These are phyloP conservation scores for Thalia dealbata DNA, from an alignment of 176 grass and related monocot genomes.

Conservation along the genomic window DNA sequence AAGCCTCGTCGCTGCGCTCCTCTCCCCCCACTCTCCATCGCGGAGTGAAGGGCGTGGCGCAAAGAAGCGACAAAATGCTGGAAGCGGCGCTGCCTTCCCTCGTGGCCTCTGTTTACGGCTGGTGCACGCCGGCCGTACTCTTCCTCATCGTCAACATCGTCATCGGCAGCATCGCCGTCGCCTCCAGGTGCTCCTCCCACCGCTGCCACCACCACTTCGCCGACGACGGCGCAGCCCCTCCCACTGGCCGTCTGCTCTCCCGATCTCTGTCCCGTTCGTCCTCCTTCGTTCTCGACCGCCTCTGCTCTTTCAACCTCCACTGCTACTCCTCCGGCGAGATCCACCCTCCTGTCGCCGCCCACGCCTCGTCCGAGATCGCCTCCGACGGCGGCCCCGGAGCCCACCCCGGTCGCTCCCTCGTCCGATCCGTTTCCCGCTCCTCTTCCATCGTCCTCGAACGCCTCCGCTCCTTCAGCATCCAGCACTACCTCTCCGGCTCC, in stretches of 20 bases:
- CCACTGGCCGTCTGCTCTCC: neutral
- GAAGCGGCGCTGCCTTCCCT: slow-evolving; percentile 43
- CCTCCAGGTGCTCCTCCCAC: slow-evolving; percentile 37
- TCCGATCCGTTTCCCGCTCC: slow-evolving; percentile 35
- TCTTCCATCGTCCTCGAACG: slow-evolving; percentile 67
- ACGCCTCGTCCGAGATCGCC: too few relatives aligned
- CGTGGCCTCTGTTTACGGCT: slow-evolving; percentile 47
- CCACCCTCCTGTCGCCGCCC: neutral
- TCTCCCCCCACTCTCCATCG: neutral
- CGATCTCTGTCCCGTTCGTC: neutral
- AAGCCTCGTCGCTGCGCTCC: too few relatives aligned
- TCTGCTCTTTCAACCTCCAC: neutral
- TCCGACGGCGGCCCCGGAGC: neutral
- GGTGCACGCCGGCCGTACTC: slow-evolving; percentile 65
- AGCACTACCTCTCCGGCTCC: slow-evolving; percentile 18
- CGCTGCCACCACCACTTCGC: neutral
- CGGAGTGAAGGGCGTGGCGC: neutral
- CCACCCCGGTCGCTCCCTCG: neutral
- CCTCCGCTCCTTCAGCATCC: slow-evolving; percentile 43
- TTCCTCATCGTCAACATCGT: slow-evolving; percentile 87
- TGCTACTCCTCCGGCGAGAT: neutral
- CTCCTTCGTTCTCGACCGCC: neutral
- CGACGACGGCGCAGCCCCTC: neutral
- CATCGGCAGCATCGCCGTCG: slow-evolving; percentile 90
- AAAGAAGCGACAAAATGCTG: slow-evolving; percentile 33